Conservation (phyloP, 331 rosid species). For the Pyrus hybrid region DNA sequence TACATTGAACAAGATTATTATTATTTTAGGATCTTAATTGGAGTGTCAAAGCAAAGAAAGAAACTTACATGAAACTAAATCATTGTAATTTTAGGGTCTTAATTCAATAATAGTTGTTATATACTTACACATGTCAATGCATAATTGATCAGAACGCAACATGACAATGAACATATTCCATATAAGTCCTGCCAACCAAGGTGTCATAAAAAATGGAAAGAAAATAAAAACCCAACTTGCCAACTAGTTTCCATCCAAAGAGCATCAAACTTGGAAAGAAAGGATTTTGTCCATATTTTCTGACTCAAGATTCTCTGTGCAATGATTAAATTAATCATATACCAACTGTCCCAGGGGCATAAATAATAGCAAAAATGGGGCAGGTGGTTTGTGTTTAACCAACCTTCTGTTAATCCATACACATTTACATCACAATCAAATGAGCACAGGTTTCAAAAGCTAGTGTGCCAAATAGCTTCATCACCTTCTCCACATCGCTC, state of each 20-base stretch:
- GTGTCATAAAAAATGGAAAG: neutral
- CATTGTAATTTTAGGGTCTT: neutral
- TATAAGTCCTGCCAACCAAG: neutral
- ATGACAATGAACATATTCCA: too few relatives aligned
- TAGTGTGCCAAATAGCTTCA: constrained; percentile 55
- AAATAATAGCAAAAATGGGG: constrained; percentile 28
- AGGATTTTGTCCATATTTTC: neutral
- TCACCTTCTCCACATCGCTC: constrained; percentile 55
- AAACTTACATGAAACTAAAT: too few relatives aligned
- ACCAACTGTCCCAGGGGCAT: constrained; percentile 27
- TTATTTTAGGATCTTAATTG: too few relatives aligned
- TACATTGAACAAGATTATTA: too few relatives aligned
- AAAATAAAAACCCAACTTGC: neutral
- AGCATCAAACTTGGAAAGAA: neutral
- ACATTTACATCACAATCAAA: constrained; percentile 15
- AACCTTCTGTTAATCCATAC: neutral
- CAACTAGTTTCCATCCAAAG: neutral
- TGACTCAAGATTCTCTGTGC: neutral
- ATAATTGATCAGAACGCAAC: neutral
- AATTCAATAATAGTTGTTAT: too few relatives aligned
- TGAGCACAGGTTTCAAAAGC: constrained; percentile 21
- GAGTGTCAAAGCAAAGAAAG: too few relatives aligned
- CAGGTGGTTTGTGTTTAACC: constrained; percentile 14
- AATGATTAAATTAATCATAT: constrained; percentile 21
- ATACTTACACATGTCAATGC: neutral